phyloP scores from a whole-genome alignment of 2,329 filamentous ascomycete genomes.

The Colletotrichum chrysophilum region DNA sequence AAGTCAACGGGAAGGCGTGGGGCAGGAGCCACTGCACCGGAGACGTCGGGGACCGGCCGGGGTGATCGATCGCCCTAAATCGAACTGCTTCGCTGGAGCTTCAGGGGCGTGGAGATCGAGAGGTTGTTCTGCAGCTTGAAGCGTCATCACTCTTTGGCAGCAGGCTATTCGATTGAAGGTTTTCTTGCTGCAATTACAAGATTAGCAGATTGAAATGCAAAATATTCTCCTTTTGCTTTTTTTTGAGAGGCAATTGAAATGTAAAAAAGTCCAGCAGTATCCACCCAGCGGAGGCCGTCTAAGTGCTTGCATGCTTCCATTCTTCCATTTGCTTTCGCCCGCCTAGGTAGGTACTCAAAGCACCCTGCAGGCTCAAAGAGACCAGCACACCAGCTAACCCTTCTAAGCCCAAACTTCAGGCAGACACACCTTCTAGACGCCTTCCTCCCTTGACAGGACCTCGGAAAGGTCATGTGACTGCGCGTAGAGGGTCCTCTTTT shows the following conservation, averaged over 20 bases:
- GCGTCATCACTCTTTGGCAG: neutral
- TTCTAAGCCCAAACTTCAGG: neutral
- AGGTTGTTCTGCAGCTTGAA: neutral
- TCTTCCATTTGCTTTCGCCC: neutral
- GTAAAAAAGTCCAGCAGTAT: neutral
- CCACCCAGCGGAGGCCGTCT: neutral
- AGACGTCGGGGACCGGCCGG: slow-evolving; percentile 1
- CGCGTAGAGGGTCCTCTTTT: slow-evolving; percentile 12
- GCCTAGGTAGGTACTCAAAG: neutral
- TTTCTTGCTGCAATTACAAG: neutral
- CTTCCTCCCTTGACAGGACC: neutral
- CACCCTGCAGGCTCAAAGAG: neutral
- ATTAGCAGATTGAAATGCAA: accelerated
- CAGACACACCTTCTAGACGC: neutral
- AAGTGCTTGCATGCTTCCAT: neutral
- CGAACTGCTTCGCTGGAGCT: neutral
- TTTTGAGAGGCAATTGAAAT: neutral
- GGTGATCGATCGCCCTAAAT: slow-evolving; percentile 13
- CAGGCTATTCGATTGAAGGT: neutral
- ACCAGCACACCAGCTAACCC: neutral
- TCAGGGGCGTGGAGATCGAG: neutral
- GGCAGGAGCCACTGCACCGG: slow-evolving; percentile 10
- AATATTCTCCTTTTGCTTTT: neutral
- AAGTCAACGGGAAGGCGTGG: slow-evolving; percentile 10
- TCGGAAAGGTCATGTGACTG: slow-evolving; percentile 16